Base-by-base conservation (phyloP, 352 stramenopile genomes). In the Phytopythium mirpurense region DNA sequence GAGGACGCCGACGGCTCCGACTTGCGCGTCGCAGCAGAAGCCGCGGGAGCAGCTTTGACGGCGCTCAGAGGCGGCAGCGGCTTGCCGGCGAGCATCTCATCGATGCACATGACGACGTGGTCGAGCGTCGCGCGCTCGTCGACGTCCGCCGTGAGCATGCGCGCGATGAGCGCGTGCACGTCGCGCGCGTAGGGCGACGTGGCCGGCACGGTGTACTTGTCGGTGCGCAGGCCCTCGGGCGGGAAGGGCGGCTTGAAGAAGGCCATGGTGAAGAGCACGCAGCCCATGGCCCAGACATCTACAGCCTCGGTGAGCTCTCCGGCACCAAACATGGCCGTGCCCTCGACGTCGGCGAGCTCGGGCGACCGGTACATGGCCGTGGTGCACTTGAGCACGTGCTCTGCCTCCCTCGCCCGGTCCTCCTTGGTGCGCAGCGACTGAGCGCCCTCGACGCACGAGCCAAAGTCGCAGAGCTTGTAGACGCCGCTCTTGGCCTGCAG, bases 321-420 rank as follows among this genome's bases (percentile, higher is more conserved):
- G 0, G 87, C 76, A 62, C 96, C 90, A 67, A 98, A 99, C 80
- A 93, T 91, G 27, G 76, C 80, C 9, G 80, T 93, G 32, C 83
- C 83, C 63, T 93, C 80, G 5, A 99, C 78, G 65, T 99, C 96
- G 0, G 97, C 94, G 57, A 99, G 94, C 69, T 99, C 97, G 14
- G 96, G 97, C 2, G 95, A 96, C 12, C 96, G 88, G 62, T 98
- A 99, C 92, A 98, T 98, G 54, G 96, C 95, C 0, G 96, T 99
- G 7, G 95, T 99, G 43, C 92, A 96, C 66, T 97, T 98, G 63
- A 94, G 74, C 48, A 99, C 95, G 26, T 97, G 75, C 56, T 98
- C 96, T 54, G 96, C 86, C 56, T 96, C 88, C n/a, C 83, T 71
- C 5, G 70, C 62, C 24, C 92, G 73, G 34, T 96, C 89, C 47